Evolutionary conservation across 331 rosid species (phyloP).

Genomic region (Spiraea crenata): DNA sequence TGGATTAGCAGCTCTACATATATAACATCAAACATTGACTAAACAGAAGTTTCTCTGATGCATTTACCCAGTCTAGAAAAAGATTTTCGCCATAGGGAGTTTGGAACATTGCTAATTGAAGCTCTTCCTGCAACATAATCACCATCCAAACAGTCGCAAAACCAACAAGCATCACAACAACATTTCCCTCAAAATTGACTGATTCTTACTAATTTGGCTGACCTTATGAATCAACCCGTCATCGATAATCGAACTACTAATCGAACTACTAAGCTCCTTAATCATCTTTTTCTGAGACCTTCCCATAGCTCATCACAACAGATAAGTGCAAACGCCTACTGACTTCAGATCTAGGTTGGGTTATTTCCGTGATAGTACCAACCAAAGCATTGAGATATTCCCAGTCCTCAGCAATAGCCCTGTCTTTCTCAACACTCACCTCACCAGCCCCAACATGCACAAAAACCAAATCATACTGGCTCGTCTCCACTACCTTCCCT

Average conservation of each 20-base stretch:
- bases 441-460: slow-evolving; percentile 73
- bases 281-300: slow-evolving; percentile 44
- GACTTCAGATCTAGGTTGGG: slow-evolving; percentile 61
- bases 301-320: slow-evolving; percentile 75
- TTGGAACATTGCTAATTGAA: slow-evolving; percentile 65
- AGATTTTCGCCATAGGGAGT: slow-evolving; percentile 58
- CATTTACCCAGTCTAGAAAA: slow-evolving; percentile 66
- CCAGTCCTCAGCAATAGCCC: slow-evolving; percentile 37
- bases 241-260: slow-evolving; percentile 67
- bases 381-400: slow-evolving; percentile 65
- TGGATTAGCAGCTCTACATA: neutral
- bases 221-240: slow-evolving; percentile 92
- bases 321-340: slow-evolving; percentile 77
- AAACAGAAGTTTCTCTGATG: neutral
- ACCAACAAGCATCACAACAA: neutral
- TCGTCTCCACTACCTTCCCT: slow-evolving; percentile 53
- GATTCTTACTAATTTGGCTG: slow-evolving; percentile 9
- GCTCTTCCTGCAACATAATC: slow-evolving; percentile 58
- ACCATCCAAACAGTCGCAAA: neutral
- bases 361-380: slow-evolving; percentile 49
- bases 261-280: too few relatives aligned
- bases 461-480: slow-evolving; percentile 69
- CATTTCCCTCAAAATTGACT: neutral
- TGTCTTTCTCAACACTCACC: slow-evolving; percentile 31
- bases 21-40: neutral